These are phyloP conservation scores for Ambrosia trifida DNA, from an alignment of 129 eudicot genomes.

Conservation along the genomic window DNA sequence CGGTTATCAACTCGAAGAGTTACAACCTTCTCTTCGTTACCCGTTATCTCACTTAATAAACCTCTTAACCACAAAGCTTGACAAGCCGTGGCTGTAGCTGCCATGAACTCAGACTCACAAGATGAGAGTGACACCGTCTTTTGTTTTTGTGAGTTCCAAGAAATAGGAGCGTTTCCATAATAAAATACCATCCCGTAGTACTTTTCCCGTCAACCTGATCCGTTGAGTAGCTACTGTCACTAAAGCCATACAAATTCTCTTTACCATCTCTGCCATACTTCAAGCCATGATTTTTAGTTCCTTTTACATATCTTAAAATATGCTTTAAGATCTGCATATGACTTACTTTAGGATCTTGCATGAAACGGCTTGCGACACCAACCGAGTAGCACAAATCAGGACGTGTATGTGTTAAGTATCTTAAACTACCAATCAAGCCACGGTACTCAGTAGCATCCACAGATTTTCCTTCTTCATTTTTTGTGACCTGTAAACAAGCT, in stretches of 20 bases:
- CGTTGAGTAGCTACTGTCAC: neutral
- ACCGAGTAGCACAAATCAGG: neutral
- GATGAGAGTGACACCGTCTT: neutral
- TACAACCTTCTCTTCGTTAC: neutral
- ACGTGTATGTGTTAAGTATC: neutral
- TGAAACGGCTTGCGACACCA: neutral
- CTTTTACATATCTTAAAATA: neutral
- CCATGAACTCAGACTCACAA: neutral
- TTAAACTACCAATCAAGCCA: neutral
- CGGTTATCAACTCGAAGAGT: neutral
- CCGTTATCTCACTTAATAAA: neutral
- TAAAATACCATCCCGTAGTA: neutral
- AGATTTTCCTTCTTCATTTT: neutral
- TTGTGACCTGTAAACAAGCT: neutral
- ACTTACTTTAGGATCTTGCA: neutral
- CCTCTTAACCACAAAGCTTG: neutral
- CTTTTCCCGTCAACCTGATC: neutral
- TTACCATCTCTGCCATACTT: fast-evolving
- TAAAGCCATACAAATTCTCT: fast-evolving
- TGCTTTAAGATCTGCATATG: neutral
- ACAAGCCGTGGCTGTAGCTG: neutral
- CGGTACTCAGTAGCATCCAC: neutral
- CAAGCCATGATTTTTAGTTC: neutral
- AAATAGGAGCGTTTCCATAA: neutral
- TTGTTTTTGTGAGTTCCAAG: neutral